phyloP scores from a whole-genome alignment of 306 rosid genomes.

The Quercus parvula region DNA sequence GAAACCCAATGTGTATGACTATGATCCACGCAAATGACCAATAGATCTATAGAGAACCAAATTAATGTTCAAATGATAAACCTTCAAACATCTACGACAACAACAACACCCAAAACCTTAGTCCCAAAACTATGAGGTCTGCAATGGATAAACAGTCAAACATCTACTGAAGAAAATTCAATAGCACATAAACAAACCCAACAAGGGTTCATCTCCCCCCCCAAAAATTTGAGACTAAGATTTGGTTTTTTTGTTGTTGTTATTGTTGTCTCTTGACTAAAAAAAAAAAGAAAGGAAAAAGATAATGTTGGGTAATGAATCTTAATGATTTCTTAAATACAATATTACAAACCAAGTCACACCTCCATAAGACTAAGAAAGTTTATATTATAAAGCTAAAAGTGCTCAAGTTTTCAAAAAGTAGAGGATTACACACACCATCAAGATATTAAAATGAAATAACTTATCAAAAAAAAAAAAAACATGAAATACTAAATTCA shows the following conservation, averaged over 20 bases:
- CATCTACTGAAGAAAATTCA: neutral
- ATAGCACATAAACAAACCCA: neutral
- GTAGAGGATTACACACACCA: neutral
- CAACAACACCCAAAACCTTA: too few species aligned
- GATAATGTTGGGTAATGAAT: neutral
- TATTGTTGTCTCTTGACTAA: neutral
- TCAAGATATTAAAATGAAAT: neutral
- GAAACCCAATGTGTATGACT: neutral
- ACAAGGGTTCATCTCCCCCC: neutral
- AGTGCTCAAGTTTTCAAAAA: neutral
- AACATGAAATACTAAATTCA: neutral
- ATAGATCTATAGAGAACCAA: neutral
- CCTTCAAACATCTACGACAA: neutral
- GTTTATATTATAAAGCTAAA: neutral
- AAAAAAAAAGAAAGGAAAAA: neutral
- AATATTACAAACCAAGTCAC: too few species aligned
- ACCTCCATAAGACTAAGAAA: neutral
- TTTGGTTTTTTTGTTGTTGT: too few species aligned
- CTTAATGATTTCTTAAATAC: neutral
- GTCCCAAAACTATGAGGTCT: too few species aligned
- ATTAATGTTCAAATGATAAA: neutral
- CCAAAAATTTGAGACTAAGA: too few species aligned
- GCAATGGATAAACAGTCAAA: neutral
- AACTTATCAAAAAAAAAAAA: too few species aligned
- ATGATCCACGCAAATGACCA: neutral